Evolutionary conservation across 371 early-diverging fungal species (phyloP).

Genomic region (Rhizopus sp.): DNA sequence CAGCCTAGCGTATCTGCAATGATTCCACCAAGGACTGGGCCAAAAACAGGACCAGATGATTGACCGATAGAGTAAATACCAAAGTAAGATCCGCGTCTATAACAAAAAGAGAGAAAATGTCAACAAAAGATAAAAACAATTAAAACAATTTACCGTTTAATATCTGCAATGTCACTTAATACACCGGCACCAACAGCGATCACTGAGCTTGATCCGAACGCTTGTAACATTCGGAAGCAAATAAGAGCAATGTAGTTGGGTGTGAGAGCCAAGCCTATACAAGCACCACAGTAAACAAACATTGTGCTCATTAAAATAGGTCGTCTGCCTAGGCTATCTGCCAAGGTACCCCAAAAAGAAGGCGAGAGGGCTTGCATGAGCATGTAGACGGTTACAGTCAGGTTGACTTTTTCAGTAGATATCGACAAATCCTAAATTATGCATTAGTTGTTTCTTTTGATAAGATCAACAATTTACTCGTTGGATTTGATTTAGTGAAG

Average conservation of each 20-base stretch:
- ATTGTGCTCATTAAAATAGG: conserved; percentile 60
- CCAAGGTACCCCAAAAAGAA: conserved; percentile 64
- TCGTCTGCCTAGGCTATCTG: conserved; percentile 62
- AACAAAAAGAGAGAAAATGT: conserved; percentile 8
- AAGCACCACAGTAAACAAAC: conserved; percentile 55
- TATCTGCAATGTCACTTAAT: conserved; percentile 17
- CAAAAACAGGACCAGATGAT: conserved; percentile 28
- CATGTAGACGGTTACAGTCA: conserved; percentile 37
- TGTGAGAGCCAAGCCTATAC: conserved; percentile 59
- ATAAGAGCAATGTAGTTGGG: conserved; percentile 48
- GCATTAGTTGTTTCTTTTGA: too few relatives aligned
- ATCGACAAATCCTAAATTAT: too few relatives aligned
- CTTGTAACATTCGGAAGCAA: conserved; percentile 59
- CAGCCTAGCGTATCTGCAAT: conserved; percentile 9
- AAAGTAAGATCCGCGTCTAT: conserved; percentile 57
- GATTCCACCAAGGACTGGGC: conserved; percentile 49
- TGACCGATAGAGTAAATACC: conserved; percentile 59
- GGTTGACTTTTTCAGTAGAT: conserved; percentile 11
- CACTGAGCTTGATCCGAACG: conserved; percentile 61
- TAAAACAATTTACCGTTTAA: conserved; percentile 6
- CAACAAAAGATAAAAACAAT: conserved; percentile 2
- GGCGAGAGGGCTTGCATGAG: conserved; percentile 38
- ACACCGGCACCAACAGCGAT: conserved; percentile 46
- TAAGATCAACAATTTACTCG: background rate
- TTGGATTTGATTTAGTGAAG: conserved; percentile 23